A percentile compares a stretch with the other conserved stretches of the same genome.
These are phyloP conservation scores for Globisporangium cederbergense DNA, from an alignment of 352 stramenopile genomes.

Conservation along the genomic window DNA sequence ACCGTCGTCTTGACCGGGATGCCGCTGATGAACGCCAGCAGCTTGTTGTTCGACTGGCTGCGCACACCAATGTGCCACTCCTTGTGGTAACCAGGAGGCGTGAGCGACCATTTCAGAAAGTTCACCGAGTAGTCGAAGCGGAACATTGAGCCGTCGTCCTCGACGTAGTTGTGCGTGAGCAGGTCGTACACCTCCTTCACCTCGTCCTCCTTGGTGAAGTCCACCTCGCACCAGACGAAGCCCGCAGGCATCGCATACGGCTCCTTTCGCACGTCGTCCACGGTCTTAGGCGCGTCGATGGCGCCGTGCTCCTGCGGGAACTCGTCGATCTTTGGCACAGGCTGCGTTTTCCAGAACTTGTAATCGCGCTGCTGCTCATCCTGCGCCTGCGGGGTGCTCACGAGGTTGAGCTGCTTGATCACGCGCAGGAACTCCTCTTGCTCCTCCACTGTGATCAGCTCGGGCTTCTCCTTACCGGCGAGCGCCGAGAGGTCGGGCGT, in stretches of 20 bases:
- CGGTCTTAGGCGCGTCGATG: slow-evolving; percentile 92
- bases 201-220: slow-evolving; percentile 81
- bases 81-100: slow-evolving; percentile 90
- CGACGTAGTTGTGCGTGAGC: slow-evolving; percentile 98
- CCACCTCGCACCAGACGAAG: slow-evolving; percentile 92
- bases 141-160: slow-evolving; percentile 98
- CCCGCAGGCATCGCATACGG: slow-evolving; percentile 95
- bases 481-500: not conserved
- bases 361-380: slow-evolving; percentile 38
- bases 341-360: slow-evolving; percentile 92
- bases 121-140: slow-evolving; percentile 89
- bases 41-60: slow-evolving; percentile 85
- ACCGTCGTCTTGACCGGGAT: slow-evolving; percentile 88
- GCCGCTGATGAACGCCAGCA: slow-evolving; percentile 97
- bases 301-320: slow-evolving; percentile 78
- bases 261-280: slow-evolving; percentile 87
- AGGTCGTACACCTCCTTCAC: slow-evolving; percentile 94
- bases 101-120: slow-evolving; percentile 92
- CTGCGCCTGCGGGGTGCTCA: slow-evolving; percentile 20
- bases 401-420: slow-evolving; percentile 64
- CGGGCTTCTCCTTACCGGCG: slow-evolving; percentile 15
- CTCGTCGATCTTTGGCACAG: slow-evolving; percentile 71
- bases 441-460: slow-evolving; percentile 50
- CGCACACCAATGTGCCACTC: slow-evolving; percentile 96
- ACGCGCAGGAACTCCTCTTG: slow-evolving; percentile 69